Base-by-base conservation (phyloP, 306 rosid genomes). In the Lathyrus tuberosus region DNA sequence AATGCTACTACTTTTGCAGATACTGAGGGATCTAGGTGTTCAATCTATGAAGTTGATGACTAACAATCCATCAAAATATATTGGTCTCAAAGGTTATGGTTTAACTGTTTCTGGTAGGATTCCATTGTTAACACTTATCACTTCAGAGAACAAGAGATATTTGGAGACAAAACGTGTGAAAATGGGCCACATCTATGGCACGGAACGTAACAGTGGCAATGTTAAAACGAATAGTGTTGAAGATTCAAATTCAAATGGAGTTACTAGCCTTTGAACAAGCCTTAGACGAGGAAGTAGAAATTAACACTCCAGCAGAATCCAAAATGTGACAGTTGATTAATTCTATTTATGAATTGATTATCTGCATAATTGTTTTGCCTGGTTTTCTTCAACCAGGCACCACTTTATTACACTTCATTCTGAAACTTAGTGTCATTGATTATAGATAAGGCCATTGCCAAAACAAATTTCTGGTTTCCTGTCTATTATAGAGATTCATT, bases 31-130 rank as follows among this genome's bases (percentile, higher is more conserved):
- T 76, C 81, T 89, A 43, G 97, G 93, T 15, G 93, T 91, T 59
- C 73, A 85, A 71, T 89, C 90, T 9, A 89, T 91, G 96, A 91
- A 91, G 84, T 82, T 91, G 59, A 85, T 91, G 96, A 91, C 97
- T 11, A 91, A 91, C 85, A 91, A 91, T 79, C 97, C 97, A 18
- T 73, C 93, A 15, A 91, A 91, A 83, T 91, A 86, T 71, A 35
- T 79, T 16, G 97, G 97, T 17, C 85, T 91, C 41, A 91, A 86
- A 74, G 97, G 97, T 14, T 91, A 91, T 60, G 97, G 97, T 61
- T 80, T 91, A 84, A 73, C 84, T 12, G 73, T 91, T 75, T 78
- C 87, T 0, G 93, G 96, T 10, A 83, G 97, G 79, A 86, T 91
- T 69, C 97, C 97, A 0, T 70, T 91, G 69, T 2, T 86, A 67